Percentiles rank a stretch among this genome's conserved stretches.
These are phyloP conservation scores for Pythium sp. DNA, from an alignment of 352 stramenopile species.

Conservation along the genomic window DNA sequence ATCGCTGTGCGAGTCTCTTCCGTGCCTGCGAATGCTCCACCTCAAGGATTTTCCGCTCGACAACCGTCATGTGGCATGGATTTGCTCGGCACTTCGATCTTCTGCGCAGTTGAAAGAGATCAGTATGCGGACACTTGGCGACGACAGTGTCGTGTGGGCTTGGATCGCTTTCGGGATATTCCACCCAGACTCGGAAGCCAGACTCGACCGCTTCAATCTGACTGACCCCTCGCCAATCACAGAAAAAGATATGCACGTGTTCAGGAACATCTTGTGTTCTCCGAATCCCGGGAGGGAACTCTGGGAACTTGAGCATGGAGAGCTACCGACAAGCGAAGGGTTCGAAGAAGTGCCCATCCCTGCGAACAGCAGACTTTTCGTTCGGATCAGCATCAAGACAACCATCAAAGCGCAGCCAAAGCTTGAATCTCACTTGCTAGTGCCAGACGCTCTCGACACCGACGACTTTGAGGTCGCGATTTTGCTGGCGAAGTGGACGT, in stretches of 20 bases:
- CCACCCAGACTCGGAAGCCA: conserved; percentile 30
- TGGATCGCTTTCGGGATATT: conserved; percentile 48
- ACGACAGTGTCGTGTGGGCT: conserved; percentile 19
- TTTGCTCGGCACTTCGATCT: conserved; percentile 3
- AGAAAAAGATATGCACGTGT: conserved; percentile 1
- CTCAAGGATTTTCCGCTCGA: background rate
- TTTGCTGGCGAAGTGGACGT: conserved; percentile 22
- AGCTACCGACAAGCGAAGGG: conserved; percentile 20
- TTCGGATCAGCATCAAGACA: conserved; percentile 21
- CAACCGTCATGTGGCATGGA: background rate
- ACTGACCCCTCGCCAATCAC: conserved; percentile 25
- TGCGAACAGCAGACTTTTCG: conserved; percentile 19
- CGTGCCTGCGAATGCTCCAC: background rate
- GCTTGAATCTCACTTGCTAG: conserved; percentile 7
- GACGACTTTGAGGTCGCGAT: conserved; percentile 39
- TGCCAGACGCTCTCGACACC: background rate
- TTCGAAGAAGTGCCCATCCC: conserved; percentile 27
- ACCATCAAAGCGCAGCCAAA: conserved; percentile 17
- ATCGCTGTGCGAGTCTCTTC: no score
- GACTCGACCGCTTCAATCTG: conserved; percentile 29
- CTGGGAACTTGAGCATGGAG: conserved; percentile 20
- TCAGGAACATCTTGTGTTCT: conserved; percentile 19
- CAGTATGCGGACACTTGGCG: background rate
- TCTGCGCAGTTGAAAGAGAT: background rate
- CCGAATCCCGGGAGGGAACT: conserved; percentile 21